These are phyloP conservation scores for Lunularia cruciata DNA, from an alignment of 225 moss, liverwort and hornwort genomes.

Conservation along the genomic window DNA sequence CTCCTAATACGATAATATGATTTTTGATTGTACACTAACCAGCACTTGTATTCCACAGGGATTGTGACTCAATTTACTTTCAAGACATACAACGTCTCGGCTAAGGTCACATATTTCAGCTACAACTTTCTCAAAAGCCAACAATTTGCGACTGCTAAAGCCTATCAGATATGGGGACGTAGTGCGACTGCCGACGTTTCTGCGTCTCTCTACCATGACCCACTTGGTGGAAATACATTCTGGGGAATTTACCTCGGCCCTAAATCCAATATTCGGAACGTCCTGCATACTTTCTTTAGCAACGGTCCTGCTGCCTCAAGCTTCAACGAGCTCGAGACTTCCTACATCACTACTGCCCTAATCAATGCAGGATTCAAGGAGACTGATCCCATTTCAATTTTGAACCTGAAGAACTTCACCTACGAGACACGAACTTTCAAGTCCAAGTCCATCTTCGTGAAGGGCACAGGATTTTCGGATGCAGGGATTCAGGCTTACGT, in stretches of 20 bases:
- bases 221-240: constrained; percentile 43
- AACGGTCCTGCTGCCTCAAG: constrained; percentile 30
- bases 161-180: constrained; percentile 54
- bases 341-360: constrained; percentile 57
- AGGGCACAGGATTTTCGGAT: constrained; percentile 46
- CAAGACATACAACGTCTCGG: constrained; percentile 56
- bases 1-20: too few relatives aligned
- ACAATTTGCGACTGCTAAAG: constrained; percentile 53
- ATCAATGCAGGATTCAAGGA: constrained; percentile 42
- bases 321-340: constrained; percentile 33
- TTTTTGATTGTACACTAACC: too few relatives aligned
- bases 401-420: constrained; percentile 37
- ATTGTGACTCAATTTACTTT: constrained; percentile 80
- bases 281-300: constrained; percentile 34
- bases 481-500: constrained; percentile 54
- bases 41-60: too few relatives aligned
- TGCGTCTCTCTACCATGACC: constrained; percentile 66
- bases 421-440: constrained; percentile 48
- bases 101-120: constrained; percentile 60
- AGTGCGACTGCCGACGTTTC: constrained; percentile 54
- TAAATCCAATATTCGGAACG: constrained; percentile 18
- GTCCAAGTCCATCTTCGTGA: constrained; percentile 62
- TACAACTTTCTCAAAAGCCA: constrained; percentile 38
- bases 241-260: constrained; percentile 58
- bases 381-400: constrained; percentile 20